phyloP scores from a whole-genome alignment of 2,329 filamentous ascomycete species.

The Aspergillus brunneoviolaceus region DNA sequence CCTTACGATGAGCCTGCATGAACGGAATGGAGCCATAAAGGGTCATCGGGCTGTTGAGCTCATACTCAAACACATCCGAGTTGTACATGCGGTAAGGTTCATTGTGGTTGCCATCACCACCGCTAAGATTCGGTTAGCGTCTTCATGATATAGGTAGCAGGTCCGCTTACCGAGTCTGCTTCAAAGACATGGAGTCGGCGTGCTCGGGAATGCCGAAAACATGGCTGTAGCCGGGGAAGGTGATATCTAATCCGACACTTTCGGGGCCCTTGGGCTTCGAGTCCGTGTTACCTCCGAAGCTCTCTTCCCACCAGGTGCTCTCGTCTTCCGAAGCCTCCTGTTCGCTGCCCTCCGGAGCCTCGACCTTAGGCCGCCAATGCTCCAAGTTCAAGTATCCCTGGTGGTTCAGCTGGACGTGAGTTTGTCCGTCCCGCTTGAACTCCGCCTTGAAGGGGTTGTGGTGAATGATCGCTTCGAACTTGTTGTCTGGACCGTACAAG shows the following conservation, averaged over 20 bases:
- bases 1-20: conserved; percentile 94
- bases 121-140: conserved; percentile 45
- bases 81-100: conserved; percentile 97
- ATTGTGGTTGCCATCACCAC: conserved; percentile 77
- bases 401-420: conserved; percentile 85
- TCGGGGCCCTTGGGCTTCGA: conserved; percentile 93
- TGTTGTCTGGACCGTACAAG: conserved; percentile 72
- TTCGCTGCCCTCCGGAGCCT: conserved; percentile 57
- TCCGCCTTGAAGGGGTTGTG: conserved; percentile 82
- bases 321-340: conserved; percentile 55
- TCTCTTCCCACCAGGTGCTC: conserved; percentile 97
- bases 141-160: neutral
- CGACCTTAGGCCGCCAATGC: conserved; percentile 88
- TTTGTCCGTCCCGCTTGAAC: conserved; percentile 78
- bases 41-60: conserved; percentile 96
- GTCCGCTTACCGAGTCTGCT: conserved; percentile 68
- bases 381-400: conserved; percentile 89
- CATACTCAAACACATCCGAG: conserved; percentile 95
- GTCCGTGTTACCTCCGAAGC: conserved; percentile 92
- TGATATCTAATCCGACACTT: conserved; percentile 85
- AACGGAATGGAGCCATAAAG: conserved; percentile 96
- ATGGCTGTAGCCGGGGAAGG: conserved; percentile 86
- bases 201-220: conserved; percentile 96
- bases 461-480: conserved; percentile 78
- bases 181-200: conserved; percentile 81